phyloP scores from a whole-genome alignment of 1,284 basidiomycete genomes.

The Trametes sp. region DNA sequence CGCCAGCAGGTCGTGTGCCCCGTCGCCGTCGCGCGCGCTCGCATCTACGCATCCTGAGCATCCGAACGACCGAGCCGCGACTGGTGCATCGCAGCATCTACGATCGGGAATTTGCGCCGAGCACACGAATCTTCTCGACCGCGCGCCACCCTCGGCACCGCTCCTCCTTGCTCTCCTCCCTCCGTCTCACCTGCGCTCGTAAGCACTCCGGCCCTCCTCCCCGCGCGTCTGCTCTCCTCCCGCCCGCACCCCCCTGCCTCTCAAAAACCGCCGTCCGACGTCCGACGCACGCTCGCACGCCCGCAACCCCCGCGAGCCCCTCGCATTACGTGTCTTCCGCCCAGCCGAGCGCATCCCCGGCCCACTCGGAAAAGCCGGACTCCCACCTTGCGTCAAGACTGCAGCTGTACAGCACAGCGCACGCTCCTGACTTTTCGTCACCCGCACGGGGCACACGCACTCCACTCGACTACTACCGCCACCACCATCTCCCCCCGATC shows the following conservation, averaged over 20 bases:
- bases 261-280: neutral
- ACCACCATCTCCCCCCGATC: constrained; percentile 24
- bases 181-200: neutral
- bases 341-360: constrained; percentile 13
- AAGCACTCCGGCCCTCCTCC: neutral
- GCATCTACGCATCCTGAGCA: neutral
- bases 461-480: constrained; percentile 24
- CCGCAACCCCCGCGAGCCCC: neutral
- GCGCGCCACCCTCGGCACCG: constrained; percentile 18
- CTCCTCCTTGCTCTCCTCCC: neutral
- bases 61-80: too few relatives aligned
- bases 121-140: constrained; percentile 27
- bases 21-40: constrained; percentile 1
- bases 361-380: constrained; percentile 6
- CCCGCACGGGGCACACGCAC: constrained; percentile 14
- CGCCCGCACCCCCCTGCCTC: constrained; percentile 12
- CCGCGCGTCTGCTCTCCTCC: neutral
- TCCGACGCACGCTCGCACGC: neutral
- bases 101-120: neutral
- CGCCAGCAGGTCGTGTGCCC: constrained; percentile 41
- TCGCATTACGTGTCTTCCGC: constrained; percentile 32
- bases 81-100: too few relatives aligned
- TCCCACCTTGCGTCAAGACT: constrained; percentile 1
- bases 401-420: constrained; percentile 10
- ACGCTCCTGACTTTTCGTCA: constrained; percentile 22